Evolutionary conservation across 2,329 filamentous ascomycete species (phyloP), one percentile per base, ranked within the genome.

Genomic region (Canariomyces notabilis): DNA sequence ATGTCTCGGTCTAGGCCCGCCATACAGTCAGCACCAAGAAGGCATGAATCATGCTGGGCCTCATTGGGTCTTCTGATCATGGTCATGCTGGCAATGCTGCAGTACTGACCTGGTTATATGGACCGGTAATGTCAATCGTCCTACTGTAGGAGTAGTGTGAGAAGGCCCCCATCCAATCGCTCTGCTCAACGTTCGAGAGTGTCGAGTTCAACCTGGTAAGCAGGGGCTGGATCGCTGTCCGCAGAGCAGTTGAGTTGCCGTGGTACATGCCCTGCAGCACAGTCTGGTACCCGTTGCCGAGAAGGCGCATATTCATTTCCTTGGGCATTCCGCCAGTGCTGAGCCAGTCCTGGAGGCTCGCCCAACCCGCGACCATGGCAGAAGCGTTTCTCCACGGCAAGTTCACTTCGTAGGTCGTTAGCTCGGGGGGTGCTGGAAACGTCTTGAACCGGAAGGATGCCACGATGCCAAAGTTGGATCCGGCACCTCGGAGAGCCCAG

Each of bases 401-500:
- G 41, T 55, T 53, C 29, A 57, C 51, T 31, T 58, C 48, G 53
- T 60, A 65, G 16, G 50, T 47, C 1, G 63, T 64, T n/a, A 65
- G 55, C 32, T 55, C 47, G 5, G 59, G 40, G 2, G 69, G 67
- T 0, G 62, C 66, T 5, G 58, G 50, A 36, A 68, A 69, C 2
- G 68, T 71, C 43, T 64, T 59, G 55, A 71, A 65, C 46, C 61
- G 59, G 54, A 69, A 68, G 26, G 61, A 61, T 5, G 61, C 57
- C 11, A 69, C 65, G 44, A 72, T 62, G 16, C 67, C 69, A 46
- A 71, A 70, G 9, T 65, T 69, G 11, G 65, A 64, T 3, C 67
- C 69, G 1, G 67, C 67, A 14, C 69, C 69, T 7, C 65, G 64
- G 11, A 72, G 45, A 7, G 68, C 69, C 67, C 68, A 72, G 58